Base-by-base conservation (phyloP, 2,329 filamentous ascomycete genomes). In the Scedosporium apiospermum region DNA sequence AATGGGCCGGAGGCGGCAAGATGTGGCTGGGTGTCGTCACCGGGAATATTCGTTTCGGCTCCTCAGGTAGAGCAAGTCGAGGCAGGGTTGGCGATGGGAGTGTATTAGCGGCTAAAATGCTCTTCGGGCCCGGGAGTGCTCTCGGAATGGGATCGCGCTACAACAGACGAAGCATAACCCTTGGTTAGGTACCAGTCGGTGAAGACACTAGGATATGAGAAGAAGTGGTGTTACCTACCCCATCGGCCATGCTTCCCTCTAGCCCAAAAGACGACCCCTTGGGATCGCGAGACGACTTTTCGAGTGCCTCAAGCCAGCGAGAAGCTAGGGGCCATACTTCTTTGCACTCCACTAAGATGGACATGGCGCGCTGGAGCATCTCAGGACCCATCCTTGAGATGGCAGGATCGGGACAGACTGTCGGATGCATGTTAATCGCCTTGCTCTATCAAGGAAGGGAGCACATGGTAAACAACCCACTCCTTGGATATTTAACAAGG, bases 261-360 rank as follows among this genome's bases (percentile, higher is more conserved):
- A 75, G 70, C 16, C 71, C 73, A 5, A 75, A 70, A 2, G 74
- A 70, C 34, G 72, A 69, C 74, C 73, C 34, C 61, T 76, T 76
- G 6, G 78, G 74, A 63, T 80, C 76, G 27, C 73, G 73, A 55
- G 74, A 76, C 68, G 81, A 80, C 51, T 75, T 77, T 59, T 79
- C 77, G 2, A 83, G 69, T 0, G 78, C 76, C 6, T 78, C 77
- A n/a, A 79, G 75, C 81, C 81, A 83, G 6, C 79, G 76, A n/a
- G 73, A 72, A 1, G 81, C 80, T 6, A 83, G 71, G 0, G 81
- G 80, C 81, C 81, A 83, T 14, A 80, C 77, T 46, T 78, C 73
- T 63, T 77, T 77, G 68, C 78, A 80, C 61, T 81, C 78, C 42
- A 74, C 72, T 3, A 83, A 70, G 7, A 83, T 80, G 2, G 65